Evolutionary conservation across 2,329 filamentous ascomycete species (phyloP).

Genomic region (Aspergillus versicolor): DNA sequence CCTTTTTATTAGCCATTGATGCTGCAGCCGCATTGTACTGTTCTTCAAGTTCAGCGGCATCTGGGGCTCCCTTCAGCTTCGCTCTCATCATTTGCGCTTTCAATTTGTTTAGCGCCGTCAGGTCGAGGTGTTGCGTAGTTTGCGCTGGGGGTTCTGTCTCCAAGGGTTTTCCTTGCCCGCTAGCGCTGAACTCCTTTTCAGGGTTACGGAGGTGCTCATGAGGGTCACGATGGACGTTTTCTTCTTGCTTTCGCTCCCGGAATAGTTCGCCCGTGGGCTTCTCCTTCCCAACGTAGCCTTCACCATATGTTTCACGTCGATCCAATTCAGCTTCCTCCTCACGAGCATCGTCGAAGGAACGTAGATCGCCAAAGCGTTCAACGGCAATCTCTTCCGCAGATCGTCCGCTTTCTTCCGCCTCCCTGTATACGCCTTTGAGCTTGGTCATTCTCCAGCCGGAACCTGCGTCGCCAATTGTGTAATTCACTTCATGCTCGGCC

Average conservation of each 20-base stretch:
- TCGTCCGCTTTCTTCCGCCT: conserved; percentile 71
- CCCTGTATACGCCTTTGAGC: conserved; percentile 78
- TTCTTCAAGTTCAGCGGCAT: conserved; percentile 73
- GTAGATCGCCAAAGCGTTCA: conserved; percentile 76
- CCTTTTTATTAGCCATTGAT: conserved; percentile 56
- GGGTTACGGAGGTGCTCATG: conserved; percentile 30
- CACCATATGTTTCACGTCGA: conserved; percentile 75
- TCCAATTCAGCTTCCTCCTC: conserved; percentile 94
- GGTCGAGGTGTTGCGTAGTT: conserved; percentile 61
- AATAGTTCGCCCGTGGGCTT: conserved; percentile 87
- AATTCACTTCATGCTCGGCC: conserved; percentile 65
- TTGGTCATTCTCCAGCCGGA: conserved; percentile 97
- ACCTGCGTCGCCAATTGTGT: conserved; percentile 84
- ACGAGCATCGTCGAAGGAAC: conserved; percentile 85
- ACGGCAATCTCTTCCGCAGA: conserved; percentile 77
- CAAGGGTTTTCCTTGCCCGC: conserved; percentile 58
- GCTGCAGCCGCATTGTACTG: conserved; percentile 78
- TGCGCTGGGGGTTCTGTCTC: conserved; percentile 53
- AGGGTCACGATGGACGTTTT: conserved; percentile 47
- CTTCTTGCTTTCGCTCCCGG: conserved; percentile 67
- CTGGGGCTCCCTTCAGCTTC: conserved; percentile 74
- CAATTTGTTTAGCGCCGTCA: conserved; percentile 80
- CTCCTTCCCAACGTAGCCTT: conserved; percentile 79
- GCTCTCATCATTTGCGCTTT: conserved; percentile 96
- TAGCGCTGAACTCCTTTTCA: conserved; percentile 35